These are phyloP conservation scores for Hypomontagnella monticulosa DNA, from an alignment of 495 filamentous ascomycete species.

Conservation along the genomic window DNA sequence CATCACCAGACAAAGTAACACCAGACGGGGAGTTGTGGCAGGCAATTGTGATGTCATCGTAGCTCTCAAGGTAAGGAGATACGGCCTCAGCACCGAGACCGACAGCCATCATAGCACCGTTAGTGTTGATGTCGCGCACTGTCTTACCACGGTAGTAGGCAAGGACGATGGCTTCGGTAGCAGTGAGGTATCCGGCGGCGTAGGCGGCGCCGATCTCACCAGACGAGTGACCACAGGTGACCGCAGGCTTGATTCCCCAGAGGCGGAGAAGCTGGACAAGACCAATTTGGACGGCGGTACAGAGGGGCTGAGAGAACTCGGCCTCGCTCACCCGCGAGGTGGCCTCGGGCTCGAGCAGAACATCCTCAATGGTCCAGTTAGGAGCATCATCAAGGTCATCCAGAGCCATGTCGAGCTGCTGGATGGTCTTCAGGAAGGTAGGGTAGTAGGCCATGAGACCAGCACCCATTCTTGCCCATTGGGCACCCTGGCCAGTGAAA, in stretches of 20 bases:
- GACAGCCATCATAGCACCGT: conserved; percentile 62
- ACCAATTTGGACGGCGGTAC: conserved; percentile 60
- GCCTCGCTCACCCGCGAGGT: conserved; percentile 47
- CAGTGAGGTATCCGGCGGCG: conserved; percentile 53
- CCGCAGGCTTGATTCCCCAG: conserved; percentile 60
- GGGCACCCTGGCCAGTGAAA: conserved; percentile 48
- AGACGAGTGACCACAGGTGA: conserved; percentile 69
- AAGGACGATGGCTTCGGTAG: conserved; percentile 56
- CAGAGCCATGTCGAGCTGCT: conserved; percentile 34
- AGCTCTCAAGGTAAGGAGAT: conserved; percentile 13
- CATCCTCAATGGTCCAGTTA: conserved; percentile 29
- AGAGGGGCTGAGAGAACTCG: conserved; percentile 56
- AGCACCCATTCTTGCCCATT: conserved; percentile 61
- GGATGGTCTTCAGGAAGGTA: conserved; percentile 28
- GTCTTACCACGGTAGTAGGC: conserved; percentile 53
- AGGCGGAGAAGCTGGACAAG: conserved; percentile 62
- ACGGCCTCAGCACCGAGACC: conserved; percentile 46
- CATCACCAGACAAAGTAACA: conserved; percentile 59
- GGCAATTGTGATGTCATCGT: conserved; percentile 47
- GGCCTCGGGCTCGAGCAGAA: conserved; percentile 39
- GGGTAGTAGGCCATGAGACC: conserved; percentile 42
- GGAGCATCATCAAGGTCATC: conserved; percentile 27
- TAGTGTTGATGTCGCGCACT: conserved; percentile 15
- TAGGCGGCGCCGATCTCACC: conserved; percentile 71
- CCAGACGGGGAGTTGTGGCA: conserved; percentile 56